Base-by-base conservation (phyloP, 1,284 basidiomycete species). In the Boletus nobilissimus region DNA sequence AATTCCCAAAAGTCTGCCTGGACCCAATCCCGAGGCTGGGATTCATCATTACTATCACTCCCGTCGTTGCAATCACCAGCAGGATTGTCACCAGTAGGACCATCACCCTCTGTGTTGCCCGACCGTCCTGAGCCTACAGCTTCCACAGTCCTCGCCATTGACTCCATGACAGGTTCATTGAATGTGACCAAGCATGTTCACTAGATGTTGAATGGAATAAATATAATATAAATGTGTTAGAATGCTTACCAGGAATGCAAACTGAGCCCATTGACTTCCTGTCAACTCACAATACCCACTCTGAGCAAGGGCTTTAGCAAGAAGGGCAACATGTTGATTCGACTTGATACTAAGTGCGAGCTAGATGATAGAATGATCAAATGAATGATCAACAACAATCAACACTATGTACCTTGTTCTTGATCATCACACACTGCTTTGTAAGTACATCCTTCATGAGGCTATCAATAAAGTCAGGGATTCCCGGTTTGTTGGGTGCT, bases 381-480 rank as follows among this genome's bases (percentile, higher is more conserved):
- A 29, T 5, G 6, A 54, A 29, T 54, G 1, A 29, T 29, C 51
- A 54, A 54, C 3, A 1, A 54, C 7, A 5, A 54, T 29, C 13
- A 26, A 16, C 51, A n/a, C 51, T 13, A 57, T 8, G n/a, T 62
- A 71, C 57, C 54, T 62, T 71, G 19, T 11, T 62, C 57, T 71
- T 62, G 57, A 71, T 62, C 13, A 7, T 43, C 1, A 32, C 24
- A n/a, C 34, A 3, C 32, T 62, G 70, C 57, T 71, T 71, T 11
- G 40, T 71, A 26, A 71, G 40, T 14, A 71, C 29, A 18, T 71
- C 70, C 29, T 71, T 71, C 39, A 71, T 62, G 24, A 62, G 70
- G 8, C 57, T 71, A 34, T 71, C 40, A n/a, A 71, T 71, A 26
- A 5, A 71, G 3, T 62, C 57, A 39, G 57, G 24, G 51, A 54